phyloP scores from a whole-genome alignment of 192 early-diverging fungal genomes.

The Lunasporangiospora selenospora region DNA sequence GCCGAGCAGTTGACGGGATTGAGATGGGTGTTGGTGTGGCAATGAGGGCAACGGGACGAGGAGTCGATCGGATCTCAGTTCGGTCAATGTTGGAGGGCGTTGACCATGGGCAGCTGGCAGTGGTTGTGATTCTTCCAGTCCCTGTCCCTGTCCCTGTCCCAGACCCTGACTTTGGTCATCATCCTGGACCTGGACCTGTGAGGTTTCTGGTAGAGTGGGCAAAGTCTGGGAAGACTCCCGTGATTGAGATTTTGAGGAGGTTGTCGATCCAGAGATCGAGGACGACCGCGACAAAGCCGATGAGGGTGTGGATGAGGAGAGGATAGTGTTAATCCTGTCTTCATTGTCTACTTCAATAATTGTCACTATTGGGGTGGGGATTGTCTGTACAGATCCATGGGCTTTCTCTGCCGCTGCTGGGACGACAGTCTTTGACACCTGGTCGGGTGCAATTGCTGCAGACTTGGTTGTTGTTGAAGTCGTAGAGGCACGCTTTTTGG shows the following conservation, averaged over 20 bases:
- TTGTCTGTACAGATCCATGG: not conserved
- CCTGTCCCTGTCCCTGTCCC: not conserved
- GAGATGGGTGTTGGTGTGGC: no score
- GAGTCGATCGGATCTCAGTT: no score
- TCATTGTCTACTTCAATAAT: no score
- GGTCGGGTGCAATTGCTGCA: not conserved
- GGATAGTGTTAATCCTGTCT: conserved; percentile 1
- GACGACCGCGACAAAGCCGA: not conserved
- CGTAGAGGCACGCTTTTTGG: no score
- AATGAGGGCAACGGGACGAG: no score
- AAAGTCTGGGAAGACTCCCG: no score
- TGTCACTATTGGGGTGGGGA: not conserved
- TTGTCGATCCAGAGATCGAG: not conserved
- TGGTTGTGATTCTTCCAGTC: not conserved
- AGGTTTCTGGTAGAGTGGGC: not conserved
- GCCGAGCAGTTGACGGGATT: no score
- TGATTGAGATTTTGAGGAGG: not conserved
- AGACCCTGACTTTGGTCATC: not conserved
- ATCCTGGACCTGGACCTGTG: not conserved
- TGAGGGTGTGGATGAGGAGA: conserved; percentile 6
- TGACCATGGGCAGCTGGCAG: not conserved
- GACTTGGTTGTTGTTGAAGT: not conserved
- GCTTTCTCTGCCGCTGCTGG: not conserved
- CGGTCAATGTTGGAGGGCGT: no score
- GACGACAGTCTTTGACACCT: not conserved